These are phyloP conservation scores for Lunularia cruciata DNA, from an alignment of 225 moss, liverwort and hornwort species.

Conservation along the genomic window DNA sequence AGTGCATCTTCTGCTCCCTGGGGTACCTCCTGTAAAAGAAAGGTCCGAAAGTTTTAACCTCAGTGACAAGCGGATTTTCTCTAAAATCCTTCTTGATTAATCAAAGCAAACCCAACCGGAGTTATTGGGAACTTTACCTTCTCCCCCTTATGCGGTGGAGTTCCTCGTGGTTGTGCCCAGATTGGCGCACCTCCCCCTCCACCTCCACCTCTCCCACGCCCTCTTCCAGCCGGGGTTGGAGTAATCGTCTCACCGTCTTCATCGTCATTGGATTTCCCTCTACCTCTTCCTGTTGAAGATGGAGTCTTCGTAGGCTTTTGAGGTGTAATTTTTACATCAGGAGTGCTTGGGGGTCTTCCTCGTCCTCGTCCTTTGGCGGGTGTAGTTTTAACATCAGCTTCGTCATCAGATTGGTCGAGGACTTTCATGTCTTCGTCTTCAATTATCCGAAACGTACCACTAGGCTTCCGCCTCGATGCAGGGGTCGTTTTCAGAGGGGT, in stretches of 20 bases:
- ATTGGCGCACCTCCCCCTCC: conserved; percentile 52
- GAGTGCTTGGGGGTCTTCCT: conserved; percentile 35
- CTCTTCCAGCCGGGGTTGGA: conserved; percentile 55
- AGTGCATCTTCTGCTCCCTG: conserved; percentile 81
- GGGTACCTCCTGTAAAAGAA: conserved; percentile 68
- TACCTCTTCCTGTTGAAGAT: conserved; percentile 29
- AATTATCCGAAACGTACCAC: conserved; percentile 18
- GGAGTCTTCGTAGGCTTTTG: conserved; percentile 19
- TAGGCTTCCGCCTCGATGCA: conserved; percentile 24
- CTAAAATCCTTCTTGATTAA: no score
- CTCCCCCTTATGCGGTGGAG: conserved; percentile 93
- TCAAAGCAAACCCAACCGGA: not conserved
- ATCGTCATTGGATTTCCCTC: conserved; percentile 29
- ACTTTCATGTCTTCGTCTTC: conserved; percentile 2
- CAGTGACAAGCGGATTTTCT: not conserved
- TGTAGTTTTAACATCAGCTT: not conserved
- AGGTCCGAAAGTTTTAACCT: not conserved
- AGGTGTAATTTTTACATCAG: conserved; percentile 24
- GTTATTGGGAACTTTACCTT: conserved; percentile 52
- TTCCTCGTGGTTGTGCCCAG: conserved; percentile 46
- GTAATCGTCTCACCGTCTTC: conserved; percentile 41
- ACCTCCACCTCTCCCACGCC: conserved; percentile 53
- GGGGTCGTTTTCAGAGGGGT: conserved; percentile 12
- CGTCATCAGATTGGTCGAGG: conserved; percentile 15
- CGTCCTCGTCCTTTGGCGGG: conserved; percentile 37